Evolutionary conservation across 768 basidiomycete species (phyloP).

Genomic region (Trametes punicea): DNA sequence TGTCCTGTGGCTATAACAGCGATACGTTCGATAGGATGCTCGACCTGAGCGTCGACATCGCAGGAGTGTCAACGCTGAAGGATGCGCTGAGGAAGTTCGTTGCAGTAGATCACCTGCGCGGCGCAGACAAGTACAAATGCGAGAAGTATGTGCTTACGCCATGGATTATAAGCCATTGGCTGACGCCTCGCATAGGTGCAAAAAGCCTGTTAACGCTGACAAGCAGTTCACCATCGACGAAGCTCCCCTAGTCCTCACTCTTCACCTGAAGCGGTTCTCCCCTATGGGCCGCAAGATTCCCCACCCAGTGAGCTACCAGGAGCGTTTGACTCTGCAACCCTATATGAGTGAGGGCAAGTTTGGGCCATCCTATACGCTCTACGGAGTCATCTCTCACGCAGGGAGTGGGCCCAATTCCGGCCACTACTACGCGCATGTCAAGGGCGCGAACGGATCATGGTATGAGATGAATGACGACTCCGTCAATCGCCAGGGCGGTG

Average conservation of each 20-base stretch:
- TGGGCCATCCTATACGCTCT: slow-evolving; percentile 80
- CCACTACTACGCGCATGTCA: slow-evolving; percentile 90
- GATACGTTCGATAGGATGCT: slow-evolving; percentile 96
- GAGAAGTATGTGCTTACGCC: slow-evolving; percentile 70
- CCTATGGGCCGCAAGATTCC: slow-evolving; percentile 86
- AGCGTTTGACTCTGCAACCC: slow-evolving; percentile 63
- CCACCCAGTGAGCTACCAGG: slow-evolving; percentile 74
- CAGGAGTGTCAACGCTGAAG: slow-evolving; percentile 54
- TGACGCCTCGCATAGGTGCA: slow-evolving; percentile 59
- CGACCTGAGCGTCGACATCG: slow-evolving; percentile 90
- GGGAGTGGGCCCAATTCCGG: slow-evolving; percentile 93
- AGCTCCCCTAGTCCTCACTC: slow-evolving; percentile 82
- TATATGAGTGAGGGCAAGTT: slow-evolving; percentile 82
- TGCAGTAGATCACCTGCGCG: slow-evolving; percentile 77
- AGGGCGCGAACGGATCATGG: slow-evolving; percentile 68
- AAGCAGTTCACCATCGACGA: slow-evolving; percentile 88
- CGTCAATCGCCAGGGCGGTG: slow-evolving; percentile 42
- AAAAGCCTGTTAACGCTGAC: slow-evolving; percentile 83
- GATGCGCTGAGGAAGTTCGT: slow-evolving; percentile 80
- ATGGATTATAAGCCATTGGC: neutral
- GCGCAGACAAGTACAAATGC: slow-evolving; percentile 96
- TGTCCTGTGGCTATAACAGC: slow-evolving; percentile 77
- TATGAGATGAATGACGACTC: slow-evolving; percentile 92
- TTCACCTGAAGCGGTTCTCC: slow-evolving; percentile 95
- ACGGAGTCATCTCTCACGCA: slow-evolving; percentile 90